phyloP scores from a whole-genome alignment of 2,329 filamentous ascomycete species.

The Exophiala viscosa region DNA sequence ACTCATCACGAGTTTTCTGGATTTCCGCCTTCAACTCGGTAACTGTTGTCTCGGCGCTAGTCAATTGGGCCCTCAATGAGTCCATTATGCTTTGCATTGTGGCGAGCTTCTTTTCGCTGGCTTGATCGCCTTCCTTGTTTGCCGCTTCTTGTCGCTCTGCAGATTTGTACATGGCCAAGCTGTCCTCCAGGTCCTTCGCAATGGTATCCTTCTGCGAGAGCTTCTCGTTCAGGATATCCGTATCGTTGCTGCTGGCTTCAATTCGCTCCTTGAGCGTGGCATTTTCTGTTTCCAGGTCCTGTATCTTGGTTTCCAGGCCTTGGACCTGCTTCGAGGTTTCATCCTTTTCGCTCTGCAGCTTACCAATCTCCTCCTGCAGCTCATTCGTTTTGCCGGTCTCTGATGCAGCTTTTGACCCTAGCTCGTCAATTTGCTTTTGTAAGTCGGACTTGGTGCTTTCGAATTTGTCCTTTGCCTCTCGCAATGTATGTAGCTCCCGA shows the following conservation, averaged over 20 bases:
- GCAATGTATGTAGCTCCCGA: constrained; percentile 57
- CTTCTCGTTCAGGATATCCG: constrained; percentile 28
- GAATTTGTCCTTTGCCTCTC: constrained; percentile 51
- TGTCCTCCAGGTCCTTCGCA: constrained; percentile 29
- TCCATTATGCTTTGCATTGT: constrained; percentile 55
- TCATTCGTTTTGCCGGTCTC: constrained; percentile 29
- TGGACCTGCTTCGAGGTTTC: constrained; percentile 41
- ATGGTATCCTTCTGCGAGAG: constrained; percentile 33
- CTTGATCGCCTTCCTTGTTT: constrained; percentile 33
- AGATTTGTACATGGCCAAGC: constrained; percentile 24
- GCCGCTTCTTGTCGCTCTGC: constrained; percentile 24
- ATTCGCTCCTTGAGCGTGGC: constrained; percentile 29
- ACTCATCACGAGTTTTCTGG: constrained; percentile 22
- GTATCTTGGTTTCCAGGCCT: constrained; percentile 32
- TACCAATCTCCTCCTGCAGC: constrained; percentile 38
- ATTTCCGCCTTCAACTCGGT: constrained; percentile 41
- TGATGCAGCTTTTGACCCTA: constrained; percentile 34
- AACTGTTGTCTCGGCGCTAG: constrained; percentile 51
- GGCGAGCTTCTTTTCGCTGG: constrained; percentile 50
- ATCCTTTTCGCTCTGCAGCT: constrained; percentile 38
- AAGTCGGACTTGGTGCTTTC: constrained; percentile 41
- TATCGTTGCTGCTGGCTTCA: constrained; percentile 26
- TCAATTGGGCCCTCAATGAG: constrained; percentile 52
- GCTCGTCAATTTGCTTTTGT: constrained; percentile 41
- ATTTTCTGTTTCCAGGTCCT: constrained; percentile 27